These are phyloP conservation scores for Ceratobasidium sp. DNA, from an alignment of 1,284 basidiomycete species.

Conservation along the genomic window DNA sequence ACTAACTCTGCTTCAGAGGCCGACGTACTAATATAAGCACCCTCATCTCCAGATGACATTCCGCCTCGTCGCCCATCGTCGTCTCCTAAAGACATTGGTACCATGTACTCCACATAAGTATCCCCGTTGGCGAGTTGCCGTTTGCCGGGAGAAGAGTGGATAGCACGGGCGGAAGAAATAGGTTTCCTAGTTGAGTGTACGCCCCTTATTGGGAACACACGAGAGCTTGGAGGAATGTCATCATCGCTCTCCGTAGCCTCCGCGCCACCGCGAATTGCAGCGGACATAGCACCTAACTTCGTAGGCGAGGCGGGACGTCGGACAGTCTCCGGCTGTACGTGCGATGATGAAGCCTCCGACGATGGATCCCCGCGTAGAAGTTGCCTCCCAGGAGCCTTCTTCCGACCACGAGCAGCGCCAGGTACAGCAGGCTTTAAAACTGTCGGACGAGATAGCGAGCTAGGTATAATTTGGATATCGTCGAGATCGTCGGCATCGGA, in stretches of 20 bases:
- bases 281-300: too few relatives aligned
- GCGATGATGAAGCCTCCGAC: not conserved
- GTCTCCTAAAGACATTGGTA: constrained; percentile 25
- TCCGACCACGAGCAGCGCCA: constrained; percentile 43
- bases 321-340: not conserved
- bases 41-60: constrained; percentile 38
- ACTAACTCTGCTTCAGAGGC: constrained; percentile 11
- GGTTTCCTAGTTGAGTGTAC: constrained; percentile 18
- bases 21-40: constrained; percentile 37
- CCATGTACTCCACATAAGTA: constrained; percentile 41
- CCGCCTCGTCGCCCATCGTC: constrained; percentile 18
- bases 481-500: constrained; percentile 11
- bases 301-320: not conserved
- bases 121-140: constrained; percentile 28
- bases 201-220: constrained; percentile 4
- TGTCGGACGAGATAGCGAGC: constrained; percentile 1
- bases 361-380: constrained; percentile 26
- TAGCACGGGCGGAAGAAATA: constrained; percentile 2
- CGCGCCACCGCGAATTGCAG: not conserved
- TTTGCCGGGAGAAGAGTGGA: constrained; percentile 28
- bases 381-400: constrained; percentile 32
- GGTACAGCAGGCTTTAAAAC: constrained; percentile 31
- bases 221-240: constrained; percentile 27
- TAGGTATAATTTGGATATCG: not conserved
- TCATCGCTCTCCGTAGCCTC: constrained; percentile 25